Conservation (phyloP, 805 yeast species). For the Komagataella kurtzmanii region DNA sequence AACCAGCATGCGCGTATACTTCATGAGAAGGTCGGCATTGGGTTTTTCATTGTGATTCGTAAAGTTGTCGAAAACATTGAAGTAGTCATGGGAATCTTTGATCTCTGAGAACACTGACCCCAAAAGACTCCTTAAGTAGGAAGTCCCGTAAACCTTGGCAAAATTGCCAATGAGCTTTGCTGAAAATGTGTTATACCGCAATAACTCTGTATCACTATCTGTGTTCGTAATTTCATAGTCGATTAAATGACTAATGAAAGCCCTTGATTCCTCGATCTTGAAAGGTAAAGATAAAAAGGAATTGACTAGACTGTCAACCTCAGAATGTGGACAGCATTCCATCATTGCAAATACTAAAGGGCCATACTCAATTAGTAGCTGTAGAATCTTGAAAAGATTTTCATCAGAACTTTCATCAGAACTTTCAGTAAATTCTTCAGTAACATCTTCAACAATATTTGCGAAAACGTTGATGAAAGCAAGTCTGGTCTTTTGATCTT, state of each 20-base stretch:
- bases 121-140: not conserved
- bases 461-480: conserved; percentile 72
- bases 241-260: not conserved
- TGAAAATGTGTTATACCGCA: not conserved
- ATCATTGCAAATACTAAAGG: conserved; percentile 27
- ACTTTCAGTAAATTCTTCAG: conserved; percentile 4
- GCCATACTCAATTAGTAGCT: not conserved
- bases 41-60: conserved; percentile 20
- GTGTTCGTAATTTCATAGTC: not conserved
- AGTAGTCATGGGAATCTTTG: not conserved
- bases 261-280: not conserved
- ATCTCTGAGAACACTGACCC: not conserved
- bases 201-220: not conserved
- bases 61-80: conserved; percentile 7
- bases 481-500: conserved; percentile 47
- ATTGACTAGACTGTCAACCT: conserved; percentile 58
- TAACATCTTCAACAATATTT: conserved; percentile 32
- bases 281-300: conserved; percentile 20
- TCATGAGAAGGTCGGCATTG: conserved; percentile 35
- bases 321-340: conserved; percentile 48
- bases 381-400: not conserved
- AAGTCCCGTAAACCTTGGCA: not conserved
- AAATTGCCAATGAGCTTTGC: not conserved
- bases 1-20: conserved; percentile 4
- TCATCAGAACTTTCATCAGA: conserved; percentile 1